Evolutionary conservation across 2,329 filamentous ascomycete genomes (phyloP).

Genomic region (Beauveria sp.): DNA sequence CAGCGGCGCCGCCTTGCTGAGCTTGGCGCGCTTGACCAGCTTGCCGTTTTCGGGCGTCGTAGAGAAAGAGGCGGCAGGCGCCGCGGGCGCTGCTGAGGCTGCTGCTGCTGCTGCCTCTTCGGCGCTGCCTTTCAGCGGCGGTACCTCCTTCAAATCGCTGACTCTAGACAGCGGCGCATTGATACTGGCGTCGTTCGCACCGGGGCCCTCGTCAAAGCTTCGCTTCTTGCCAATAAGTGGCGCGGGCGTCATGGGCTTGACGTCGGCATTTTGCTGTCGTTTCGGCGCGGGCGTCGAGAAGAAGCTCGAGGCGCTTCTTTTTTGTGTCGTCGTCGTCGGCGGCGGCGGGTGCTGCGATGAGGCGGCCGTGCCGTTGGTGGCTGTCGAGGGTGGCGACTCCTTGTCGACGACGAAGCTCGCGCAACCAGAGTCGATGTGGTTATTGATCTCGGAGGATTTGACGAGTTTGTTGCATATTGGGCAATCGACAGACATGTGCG

Average conservation of each 20-base stretch:
- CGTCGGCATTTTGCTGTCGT: conserved; percentile 36
- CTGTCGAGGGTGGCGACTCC: conserved; percentile 24
- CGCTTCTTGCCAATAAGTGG: conserved; percentile 38
- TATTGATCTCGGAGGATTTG: conserved; percentile 70
- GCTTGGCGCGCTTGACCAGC: conserved; percentile 58
- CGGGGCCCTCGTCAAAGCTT: conserved; percentile 47
- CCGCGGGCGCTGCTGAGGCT: background rate
- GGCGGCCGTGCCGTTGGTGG: conserved; percentile 16
- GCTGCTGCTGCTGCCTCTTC: background rate
- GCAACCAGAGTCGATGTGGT: conserved; percentile 83
- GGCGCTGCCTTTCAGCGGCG: conserved; percentile 5
- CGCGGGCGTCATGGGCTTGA: conserved; percentile 25
- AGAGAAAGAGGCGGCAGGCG: background rate
- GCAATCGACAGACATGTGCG: conserved; percentile 54
- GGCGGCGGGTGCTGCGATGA: conserved; percentile 22
- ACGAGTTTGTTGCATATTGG: conserved; percentile 74
- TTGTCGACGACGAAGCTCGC: conserved; percentile 55
- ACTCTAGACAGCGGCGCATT: conserved; percentile 9
- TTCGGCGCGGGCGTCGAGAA: conserved; percentile 56
- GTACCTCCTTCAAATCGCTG: conserved; percentile 2
- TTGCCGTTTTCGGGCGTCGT: conserved; percentile 26
- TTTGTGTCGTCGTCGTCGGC: conserved; percentile 34
- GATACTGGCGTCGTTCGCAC: conserved; percentile 18
- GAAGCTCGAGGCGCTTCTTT: conserved; percentile 49
- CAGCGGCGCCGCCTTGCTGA: conserved; percentile 67